Percentiles rank a stretch among this genome's conserved stretches.
Conservation (phyloP, 768 basidiomycete species). For the Rhodotorula sphaerocarpa region DNA sequence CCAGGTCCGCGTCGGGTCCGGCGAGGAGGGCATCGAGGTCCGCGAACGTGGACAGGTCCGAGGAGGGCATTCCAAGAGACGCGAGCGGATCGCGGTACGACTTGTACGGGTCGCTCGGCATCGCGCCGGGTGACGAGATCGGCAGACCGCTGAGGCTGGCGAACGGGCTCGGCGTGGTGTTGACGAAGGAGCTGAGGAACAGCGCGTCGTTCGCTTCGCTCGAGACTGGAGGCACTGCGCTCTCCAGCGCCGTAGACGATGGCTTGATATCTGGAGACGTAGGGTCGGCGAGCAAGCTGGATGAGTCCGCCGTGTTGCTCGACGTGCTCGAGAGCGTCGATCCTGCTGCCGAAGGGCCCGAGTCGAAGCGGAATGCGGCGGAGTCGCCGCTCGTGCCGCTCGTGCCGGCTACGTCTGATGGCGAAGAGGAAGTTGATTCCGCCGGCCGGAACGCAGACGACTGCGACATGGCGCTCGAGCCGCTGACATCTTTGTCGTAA, state of each 20-base stretch:
- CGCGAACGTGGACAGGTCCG: conserved; percentile 5
- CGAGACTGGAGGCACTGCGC: background rate
- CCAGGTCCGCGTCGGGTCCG: background rate
- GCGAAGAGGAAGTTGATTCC: background rate
- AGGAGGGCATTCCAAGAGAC: background rate
- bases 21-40: conserved; percentile 30
- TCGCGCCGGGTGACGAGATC: background rate
- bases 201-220: conserved; percentile 2
- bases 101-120: conserved; percentile 6
- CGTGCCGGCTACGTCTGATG: background rate
- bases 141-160: background rate
- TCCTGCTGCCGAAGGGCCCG: background rate
- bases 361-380: background rate
- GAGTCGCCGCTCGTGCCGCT: background rate
- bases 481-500: conserved; percentile 18
- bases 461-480: conserved; percentile 22
- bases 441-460: background rate
- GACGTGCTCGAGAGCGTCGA: background rate
- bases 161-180: background rate
- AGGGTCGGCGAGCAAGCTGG: background rate
- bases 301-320: conserved; percentile 6
- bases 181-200: conserved; percentile 6
- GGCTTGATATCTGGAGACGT: background rate
- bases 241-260: background rate
- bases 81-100: conserved; percentile 31